Evolutionary conservation across 2,329 filamentous ascomycete species (phyloP).

Genomic region (Beauveria bassiana): DNA sequence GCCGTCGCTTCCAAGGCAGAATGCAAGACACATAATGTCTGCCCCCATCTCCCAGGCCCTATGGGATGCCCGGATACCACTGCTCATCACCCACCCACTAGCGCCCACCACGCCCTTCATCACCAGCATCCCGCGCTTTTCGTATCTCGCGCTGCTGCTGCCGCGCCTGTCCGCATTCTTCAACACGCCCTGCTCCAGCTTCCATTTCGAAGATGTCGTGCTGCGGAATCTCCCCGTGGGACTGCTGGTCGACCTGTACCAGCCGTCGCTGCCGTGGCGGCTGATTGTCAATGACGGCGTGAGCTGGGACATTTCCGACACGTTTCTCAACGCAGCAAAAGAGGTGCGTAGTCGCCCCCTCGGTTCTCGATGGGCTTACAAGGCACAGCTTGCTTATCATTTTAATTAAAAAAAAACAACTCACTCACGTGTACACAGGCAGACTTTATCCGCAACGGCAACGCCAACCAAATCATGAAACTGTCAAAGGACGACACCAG

Average conservation of each 20-base stretch:
- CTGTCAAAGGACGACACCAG: conserved; percentile 78
- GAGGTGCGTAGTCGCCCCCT: conserved; percentile 34
- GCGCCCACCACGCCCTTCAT: conserved; percentile 42
- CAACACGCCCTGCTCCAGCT: conserved; percentile 46
- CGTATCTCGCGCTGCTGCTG: conserved; percentile 50
- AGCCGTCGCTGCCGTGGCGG: conserved; percentile 45
- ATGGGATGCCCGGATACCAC: conserved; percentile 47
- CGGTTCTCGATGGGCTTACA: background rate
- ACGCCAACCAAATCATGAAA: conserved; percentile 83
- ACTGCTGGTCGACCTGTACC: conserved; percentile 50
- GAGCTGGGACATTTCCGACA: conserved; percentile 54
- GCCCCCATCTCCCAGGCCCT: conserved; percentile 37
- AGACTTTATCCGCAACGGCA: conserved; percentile 81
- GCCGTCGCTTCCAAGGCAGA: background rate
- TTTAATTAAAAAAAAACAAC: too few species aligned
- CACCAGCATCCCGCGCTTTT: conserved; percentile 48
- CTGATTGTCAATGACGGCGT: conserved; percentile 46
- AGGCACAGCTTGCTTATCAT: too few species aligned
- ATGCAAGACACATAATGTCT: conserved; percentile 15
- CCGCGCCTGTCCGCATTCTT: conserved; percentile 49
- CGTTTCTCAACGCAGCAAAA: conserved; percentile 57
- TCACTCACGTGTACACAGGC: conserved; percentile 39
- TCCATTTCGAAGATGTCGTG: conserved; percentile 48
- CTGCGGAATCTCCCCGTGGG: conserved; percentile 47
- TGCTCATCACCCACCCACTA: conserved; percentile 45